Evolutionary conservation across 2,329 filamentous ascomycete species (phyloP), one percentile per base, ranked within the genome.

Genomic region (Neurospora sp.): DNA sequence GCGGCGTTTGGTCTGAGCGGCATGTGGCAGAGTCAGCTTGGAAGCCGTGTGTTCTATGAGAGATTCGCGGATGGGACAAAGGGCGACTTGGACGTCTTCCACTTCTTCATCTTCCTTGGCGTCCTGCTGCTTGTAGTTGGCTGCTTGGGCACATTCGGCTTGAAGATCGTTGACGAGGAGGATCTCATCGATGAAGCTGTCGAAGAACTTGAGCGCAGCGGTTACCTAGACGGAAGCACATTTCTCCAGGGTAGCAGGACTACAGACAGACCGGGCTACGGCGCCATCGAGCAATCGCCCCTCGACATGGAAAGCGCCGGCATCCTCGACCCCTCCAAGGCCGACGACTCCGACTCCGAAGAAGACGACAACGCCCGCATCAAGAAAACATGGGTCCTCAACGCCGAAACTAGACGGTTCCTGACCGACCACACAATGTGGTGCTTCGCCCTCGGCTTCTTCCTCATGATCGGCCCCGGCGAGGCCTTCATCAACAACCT

Each of bases 401-500:
- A 98, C 76, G 92, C 92, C 65, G 95, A 97, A 78, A 98, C 96
- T 0, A 85, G 89, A 12, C 85, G 89, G 3, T 99, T 98, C 79
- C 84, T 99, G 10, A 85, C 87, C 33, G 96, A 99, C 75, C 89
- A 87, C 71, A 97, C 93, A 12, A 98, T 98, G 95, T 99, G 95
- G 95, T 92, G 89, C 78, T 90, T 99, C 74, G 93, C 95, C 0
- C 83, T 90, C 0, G 94, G 93, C 23, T 98, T 99, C 81, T 92
- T 98, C 80, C 86, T 98, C 72, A 92, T 97, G 75, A 92, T 94
- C 69, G 96, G 96, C 0, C 95, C 96, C 0, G 95, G 94, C n/a
- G 96, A 99, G 81, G 92, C 95, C 11, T 99, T 97, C 79, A 93
- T 98, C 81, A 99, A 98, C 82, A 99, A 98, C 76, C 83, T 99